Percentiles rank a stretch among this genome's conserved stretches.
Evolutionary conservation across 306 rosid genomes (phyloP).

Genomic region (Gastrolobium bilobum): DNA sequence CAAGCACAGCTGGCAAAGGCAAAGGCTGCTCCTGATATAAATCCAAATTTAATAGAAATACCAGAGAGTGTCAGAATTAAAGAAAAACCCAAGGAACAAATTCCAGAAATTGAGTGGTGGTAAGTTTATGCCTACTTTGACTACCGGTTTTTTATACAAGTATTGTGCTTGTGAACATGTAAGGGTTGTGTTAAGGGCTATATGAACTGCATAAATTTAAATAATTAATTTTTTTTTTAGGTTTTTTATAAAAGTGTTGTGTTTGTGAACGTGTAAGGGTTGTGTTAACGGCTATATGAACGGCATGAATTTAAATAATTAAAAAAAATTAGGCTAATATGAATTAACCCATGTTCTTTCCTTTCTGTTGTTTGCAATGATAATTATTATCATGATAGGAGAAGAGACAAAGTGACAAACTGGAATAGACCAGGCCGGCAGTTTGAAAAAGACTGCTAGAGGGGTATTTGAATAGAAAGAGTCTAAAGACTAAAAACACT

Average conservation of each 20-base stretch:
- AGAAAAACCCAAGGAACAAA: slow-evolving; percentile 85
- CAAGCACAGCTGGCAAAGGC: slow-evolving; percentile 96
- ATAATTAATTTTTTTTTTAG: slow-evolving; percentile 21
- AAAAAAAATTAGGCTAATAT: no score
- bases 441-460: slow-evolving; percentile 3
- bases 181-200: background rate
- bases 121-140: slow-evolving; percentile 57
- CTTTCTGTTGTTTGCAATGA: slow-evolving; percentile 2
- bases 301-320: background rate
- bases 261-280: slow-evolving; percentile 16
- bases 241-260: background rate
- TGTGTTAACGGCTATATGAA: background rate
- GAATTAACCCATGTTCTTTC: no score
- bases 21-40: slow-evolving; percentile 94
- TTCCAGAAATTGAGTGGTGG: slow-evolving; percentile 99
- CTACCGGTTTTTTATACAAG: background rate
- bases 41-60: slow-evolving; percentile 94
- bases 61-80: slow-evolving; percentile 84
- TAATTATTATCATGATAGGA: slow-evolving; percentile 5
- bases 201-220: background rate
- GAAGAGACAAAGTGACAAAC: background rate
- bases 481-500: background rate
- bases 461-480: slow-evolving; percentile 11
- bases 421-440: slow-evolving; percentile 4
- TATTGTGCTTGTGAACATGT: slow-evolving; percentile 14